phyloP scores from a whole-genome alignment of 345 rosid genomes.

The Populus tremula region DNA sequence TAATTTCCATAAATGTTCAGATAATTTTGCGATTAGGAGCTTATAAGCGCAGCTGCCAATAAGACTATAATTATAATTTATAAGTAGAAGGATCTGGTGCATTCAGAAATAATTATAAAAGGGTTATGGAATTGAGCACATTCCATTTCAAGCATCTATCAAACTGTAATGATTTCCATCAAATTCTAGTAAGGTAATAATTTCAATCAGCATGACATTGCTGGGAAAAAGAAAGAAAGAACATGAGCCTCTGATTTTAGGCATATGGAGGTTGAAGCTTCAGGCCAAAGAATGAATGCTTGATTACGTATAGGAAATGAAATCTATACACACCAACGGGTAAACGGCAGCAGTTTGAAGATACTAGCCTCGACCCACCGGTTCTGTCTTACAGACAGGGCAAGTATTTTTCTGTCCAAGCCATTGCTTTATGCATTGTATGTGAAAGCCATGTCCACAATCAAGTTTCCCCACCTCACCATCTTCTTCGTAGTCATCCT shows the following conservation, averaged over 20 bases:
- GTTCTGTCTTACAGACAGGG: slow-evolving; percentile 75
- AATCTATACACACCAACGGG: slow-evolving; percentile 41
- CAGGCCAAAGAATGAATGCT: slow-evolving; percentile 31
- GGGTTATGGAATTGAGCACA: not conserved
- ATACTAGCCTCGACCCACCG: slow-evolving; percentile 42
- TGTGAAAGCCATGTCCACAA: slow-evolving; percentile 80
- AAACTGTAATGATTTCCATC: slow-evolving; percentile 5
- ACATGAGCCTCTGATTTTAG: slow-evolving; percentile 9
- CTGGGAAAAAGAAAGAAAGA: not conserved
- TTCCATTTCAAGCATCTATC: slow-evolving; percentile 3
- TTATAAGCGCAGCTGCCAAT: not conserved
- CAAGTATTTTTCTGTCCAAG: slow-evolving; percentile 72
- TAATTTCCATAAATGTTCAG: not conserved
- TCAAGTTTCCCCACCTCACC: slow-evolving; percentile 66
- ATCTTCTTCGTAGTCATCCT: slow-evolving; percentile 76
- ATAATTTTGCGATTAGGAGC: not conserved
- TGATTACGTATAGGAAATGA: slow-evolving; percentile 24
- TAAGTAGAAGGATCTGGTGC: not conserved
- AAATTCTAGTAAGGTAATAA: slow-evolving; percentile 15
- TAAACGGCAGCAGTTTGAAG: slow-evolving; percentile 6
- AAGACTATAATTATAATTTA: not conserved
- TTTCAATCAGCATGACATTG: slow-evolving; percentile 9
- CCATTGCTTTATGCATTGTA: slow-evolving; percentile 84
- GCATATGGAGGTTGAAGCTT: slow-evolving; percentile 6
- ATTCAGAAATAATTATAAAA: not conserved